Conservation (phyloP, 345 rosid genomes). For the Camelina neglecta region DNA sequence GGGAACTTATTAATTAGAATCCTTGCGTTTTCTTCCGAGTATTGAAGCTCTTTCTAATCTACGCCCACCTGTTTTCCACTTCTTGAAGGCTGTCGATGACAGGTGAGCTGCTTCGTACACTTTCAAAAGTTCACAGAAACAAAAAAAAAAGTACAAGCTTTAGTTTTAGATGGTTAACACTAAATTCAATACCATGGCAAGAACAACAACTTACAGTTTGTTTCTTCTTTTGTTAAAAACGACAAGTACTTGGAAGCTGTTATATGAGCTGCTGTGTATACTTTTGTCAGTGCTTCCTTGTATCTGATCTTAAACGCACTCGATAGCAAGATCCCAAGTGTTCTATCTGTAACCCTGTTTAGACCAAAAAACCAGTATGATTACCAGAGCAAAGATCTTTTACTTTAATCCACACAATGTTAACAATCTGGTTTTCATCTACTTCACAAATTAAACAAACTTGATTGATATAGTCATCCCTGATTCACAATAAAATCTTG, state of each 20-base stretch:
- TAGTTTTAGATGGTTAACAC: not conserved
- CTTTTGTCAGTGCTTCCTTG: conserved; percentile 77
- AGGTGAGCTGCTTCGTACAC: conserved; percentile 85
- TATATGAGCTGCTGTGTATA: conserved; percentile 68
- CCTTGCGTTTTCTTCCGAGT: conserved; percentile 92
- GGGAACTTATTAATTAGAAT: conserved; percentile 47
- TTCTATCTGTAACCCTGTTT: conserved; percentile 68
- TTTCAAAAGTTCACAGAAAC: conserved; percentile 35
- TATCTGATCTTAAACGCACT: conserved; percentile 79
- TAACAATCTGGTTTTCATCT: not conserved
- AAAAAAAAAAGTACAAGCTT: not conserved
- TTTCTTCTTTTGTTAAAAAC: conserved; percentile 75
- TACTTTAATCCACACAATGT: not conserved
- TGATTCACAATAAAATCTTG: not conserved
- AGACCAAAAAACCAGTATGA: not conserved
- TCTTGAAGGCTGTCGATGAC: conserved; percentile 76
- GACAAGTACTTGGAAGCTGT: conserved; percentile 63
- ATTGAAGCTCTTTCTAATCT: conserved; percentile 84
- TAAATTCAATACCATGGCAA: not conserved
- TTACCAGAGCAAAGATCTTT: not conserved
- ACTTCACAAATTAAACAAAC: not conserved
- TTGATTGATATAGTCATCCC: not conserved
- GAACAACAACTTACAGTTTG: conserved; percentile 51
- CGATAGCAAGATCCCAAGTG: conserved; percentile 66
- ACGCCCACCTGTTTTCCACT: conserved; percentile 87